Percentiles rank a stretch among this genome's conserved stretches.
Evolutionary conservation across 176 grass and related monocot species (phyloP).

Genomic region (Eragrostis curvula): DNA sequence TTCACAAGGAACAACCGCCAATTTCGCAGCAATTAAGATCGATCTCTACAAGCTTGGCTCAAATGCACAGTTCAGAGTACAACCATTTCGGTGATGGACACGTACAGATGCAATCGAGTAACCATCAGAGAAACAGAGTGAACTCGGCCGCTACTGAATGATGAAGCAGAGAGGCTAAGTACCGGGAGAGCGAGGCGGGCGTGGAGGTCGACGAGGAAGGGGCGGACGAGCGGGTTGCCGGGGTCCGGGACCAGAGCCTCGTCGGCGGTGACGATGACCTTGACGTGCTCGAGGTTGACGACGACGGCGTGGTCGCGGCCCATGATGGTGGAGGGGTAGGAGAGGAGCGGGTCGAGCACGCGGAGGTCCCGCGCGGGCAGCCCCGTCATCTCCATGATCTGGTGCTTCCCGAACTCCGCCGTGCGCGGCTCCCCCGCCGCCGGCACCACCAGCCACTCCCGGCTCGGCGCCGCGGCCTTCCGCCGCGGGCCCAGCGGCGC

Average conservation of each 20-base stretch:
- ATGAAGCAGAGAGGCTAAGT: neutral
- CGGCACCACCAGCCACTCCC: slow-evolving; percentile 89
- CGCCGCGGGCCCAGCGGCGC: slow-evolving; percentile 38
- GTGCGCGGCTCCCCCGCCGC: slow-evolving; percentile 46
- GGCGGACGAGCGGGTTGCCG: slow-evolving; percentile 44
- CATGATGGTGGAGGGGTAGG: slow-evolving; percentile 87
- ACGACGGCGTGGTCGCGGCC: slow-evolving; percentile 83
- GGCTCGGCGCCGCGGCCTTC: slow-evolving; percentile 58
- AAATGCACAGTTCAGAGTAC: neutral
- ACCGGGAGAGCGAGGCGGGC: slow-evolving; percentile 51
- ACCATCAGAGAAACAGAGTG: neutral
- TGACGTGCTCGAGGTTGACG: slow-evolving; percentile 85
- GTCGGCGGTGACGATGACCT: slow-evolving; percentile 72
- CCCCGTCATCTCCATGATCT: slow-evolving; percentile 84
- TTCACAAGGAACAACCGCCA: slow-evolving; percentile 7
- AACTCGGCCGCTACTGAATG: neutral
- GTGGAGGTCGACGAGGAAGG: slow-evolving; percentile 65
- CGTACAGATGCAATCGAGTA: neutral
- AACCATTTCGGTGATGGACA: neutral
- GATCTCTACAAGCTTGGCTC: neutral
- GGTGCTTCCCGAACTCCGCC: slow-evolving; percentile 70
- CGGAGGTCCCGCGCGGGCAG: slow-evolving; percentile 82
- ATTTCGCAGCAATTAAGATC: neutral
- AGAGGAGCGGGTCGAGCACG: slow-evolving; percentile 73
- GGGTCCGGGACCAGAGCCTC: slow-evolving; percentile 75